Conservation (phyloP, 441 rosid genomes). For the Pelargonium australe region DNA sequence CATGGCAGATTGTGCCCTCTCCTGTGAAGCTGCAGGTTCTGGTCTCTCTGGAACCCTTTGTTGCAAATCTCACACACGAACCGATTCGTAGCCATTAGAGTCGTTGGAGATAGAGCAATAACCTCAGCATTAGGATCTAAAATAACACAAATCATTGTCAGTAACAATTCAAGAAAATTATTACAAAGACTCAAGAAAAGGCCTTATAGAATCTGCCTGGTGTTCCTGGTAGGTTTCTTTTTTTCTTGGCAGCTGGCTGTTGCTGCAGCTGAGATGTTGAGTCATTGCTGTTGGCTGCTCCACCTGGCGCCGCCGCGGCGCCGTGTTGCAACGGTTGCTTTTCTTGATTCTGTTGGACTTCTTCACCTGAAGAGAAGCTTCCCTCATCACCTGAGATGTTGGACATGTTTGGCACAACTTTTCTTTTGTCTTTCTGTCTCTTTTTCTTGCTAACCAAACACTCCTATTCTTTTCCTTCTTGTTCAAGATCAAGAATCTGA, state of each 20-base stretch:
- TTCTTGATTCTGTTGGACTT: slow-evolving; percentile 39
- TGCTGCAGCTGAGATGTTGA: slow-evolving; percentile 32
- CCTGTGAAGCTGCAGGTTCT: slow-evolving; percentile 28
- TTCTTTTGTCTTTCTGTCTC: slow-evolving; percentile 10
- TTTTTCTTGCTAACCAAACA: slow-evolving; percentile 7
- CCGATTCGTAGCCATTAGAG: slow-evolving; percentile 47
- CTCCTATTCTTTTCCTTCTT: slow-evolving; percentile 18
- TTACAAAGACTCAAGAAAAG: slow-evolving; percentile 10
- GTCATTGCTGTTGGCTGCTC: slow-evolving; percentile 27
- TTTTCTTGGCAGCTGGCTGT: slow-evolving; percentile 44
- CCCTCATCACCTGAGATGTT: slow-evolving; percentile 59
- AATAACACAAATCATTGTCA: slow-evolving; percentile 11
- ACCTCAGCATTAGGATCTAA: slow-evolving; percentile 45
- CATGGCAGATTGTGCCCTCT: slow-evolving; percentile 43
- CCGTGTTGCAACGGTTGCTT: slow-evolving; percentile 24
- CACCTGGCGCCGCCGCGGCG: slow-evolving; percentile 25
- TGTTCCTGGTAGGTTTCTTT: slow-evolving; percentile 64
- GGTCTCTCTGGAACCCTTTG: slow-evolving; percentile 31
- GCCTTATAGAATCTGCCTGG: slow-evolving; percentile 42
- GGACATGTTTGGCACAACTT: slow-evolving; percentile 34
- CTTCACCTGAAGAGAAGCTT: slow-evolving; percentile 65
- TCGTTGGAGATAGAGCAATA: slow-evolving; percentile 41
- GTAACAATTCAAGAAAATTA: slow-evolving; percentile 7
- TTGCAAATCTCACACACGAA: slow-evolving; percentile 47
- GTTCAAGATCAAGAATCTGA: slow-evolving; percentile 34